These are phyloP conservation scores for Rauvolfia tetraphylla DNA, from an alignment of 257 asterid species.

Conservation along the genomic window DNA sequence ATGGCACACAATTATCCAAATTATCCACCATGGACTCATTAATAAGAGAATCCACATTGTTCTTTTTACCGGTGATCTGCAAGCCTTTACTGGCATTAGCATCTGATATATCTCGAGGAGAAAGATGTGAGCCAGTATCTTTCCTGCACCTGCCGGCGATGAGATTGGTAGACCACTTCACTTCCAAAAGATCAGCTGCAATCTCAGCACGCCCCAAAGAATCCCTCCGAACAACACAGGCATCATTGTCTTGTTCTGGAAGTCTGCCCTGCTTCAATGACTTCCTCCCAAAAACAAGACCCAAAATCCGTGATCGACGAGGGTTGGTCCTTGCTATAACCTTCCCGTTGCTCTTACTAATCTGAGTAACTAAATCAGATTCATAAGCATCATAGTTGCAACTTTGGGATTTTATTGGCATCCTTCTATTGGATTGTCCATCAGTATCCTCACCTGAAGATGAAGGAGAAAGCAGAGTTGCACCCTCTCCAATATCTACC, in stretches of 20 bases:
- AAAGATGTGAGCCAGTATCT: constrained; percentile 22
- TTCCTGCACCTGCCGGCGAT: constrained; percentile 38
- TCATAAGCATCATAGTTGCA: constrained; percentile 38
- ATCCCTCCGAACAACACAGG: constrained; percentile 34
- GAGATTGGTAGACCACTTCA: constrained; percentile 88
- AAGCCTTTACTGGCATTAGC: constrained; percentile 22
- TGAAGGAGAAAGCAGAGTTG: constrained; percentile 38
- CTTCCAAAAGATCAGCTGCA: constrained; percentile 93
- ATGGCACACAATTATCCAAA: constrained; percentile 3
- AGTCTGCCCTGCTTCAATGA: constrained; percentile 28
- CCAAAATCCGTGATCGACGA: constrained; percentile 52
- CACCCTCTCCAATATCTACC: constrained; percentile 51
- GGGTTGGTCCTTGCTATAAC: constrained; percentile 41
- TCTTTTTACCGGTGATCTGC: constrained; percentile 12
- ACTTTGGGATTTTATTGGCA: constrained; percentile 43
- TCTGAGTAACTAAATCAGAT: constrained; percentile 29
- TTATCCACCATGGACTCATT: constrained; percentile 8
- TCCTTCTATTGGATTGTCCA: constrained; percentile 26
- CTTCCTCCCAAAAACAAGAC: constrained; percentile 62
- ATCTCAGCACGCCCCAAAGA: constrained; percentile 85
- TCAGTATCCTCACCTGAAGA: constrained; percentile 68
- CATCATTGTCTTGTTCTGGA: constrained; percentile 26
- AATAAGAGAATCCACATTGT: constrained; percentile 10
- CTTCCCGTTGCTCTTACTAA: constrained; percentile 28
- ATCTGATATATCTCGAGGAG: constrained; percentile 27